Evolutionary conservation across 805 yeast species (phyloP).

Genomic region (Cyberlindnera sargentensis): DNA sequence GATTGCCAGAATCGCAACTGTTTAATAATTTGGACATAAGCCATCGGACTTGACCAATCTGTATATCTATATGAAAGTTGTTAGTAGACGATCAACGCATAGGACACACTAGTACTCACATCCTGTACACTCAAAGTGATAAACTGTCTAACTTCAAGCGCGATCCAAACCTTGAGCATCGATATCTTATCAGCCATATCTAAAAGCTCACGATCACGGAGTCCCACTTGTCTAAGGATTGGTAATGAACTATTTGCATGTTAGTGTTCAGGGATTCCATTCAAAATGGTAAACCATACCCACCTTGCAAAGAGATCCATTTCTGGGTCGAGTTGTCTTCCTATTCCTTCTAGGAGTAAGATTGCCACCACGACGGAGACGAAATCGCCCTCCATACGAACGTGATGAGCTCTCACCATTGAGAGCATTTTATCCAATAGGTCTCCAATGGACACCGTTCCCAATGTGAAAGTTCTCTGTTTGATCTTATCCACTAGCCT

Average conservation of each 20-base stretch:
- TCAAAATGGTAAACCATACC: slow-evolving; percentile 43
- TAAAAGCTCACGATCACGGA: slow-evolving; percentile 57
- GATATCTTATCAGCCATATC: slow-evolving; percentile 57
- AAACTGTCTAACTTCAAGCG: slow-evolving; percentile 81
- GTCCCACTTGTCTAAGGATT: slow-evolving; percentile 63
- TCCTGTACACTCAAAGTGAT: slow-evolving; percentile 79
- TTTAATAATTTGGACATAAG: slow-evolving; percentile 53
- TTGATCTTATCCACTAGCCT: slow-evolving; percentile 74
- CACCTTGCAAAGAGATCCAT: slow-evolving; percentile 94
- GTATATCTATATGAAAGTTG: slow-evolving; percentile 29
- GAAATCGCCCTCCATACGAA: slow-evolving; percentile 95
- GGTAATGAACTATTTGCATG: slow-evolving; percentile 21
- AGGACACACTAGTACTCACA: slow-evolving; percentile 33
- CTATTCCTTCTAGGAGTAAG: slow-evolving; percentile 86
- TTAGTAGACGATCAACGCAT: slow-evolving; percentile 3
- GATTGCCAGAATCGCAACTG: slow-evolving; percentile 45
- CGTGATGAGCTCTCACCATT: slow-evolving; percentile 93
- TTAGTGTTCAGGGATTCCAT: slow-evolving; percentile 28
- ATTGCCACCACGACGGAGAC: slow-evolving; percentile 94
- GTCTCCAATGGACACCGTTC: slow-evolving; percentile 89
- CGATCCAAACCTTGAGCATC: slow-evolving; percentile 88
- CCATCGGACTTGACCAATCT: slow-evolving; percentile 56
- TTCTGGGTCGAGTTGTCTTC: slow-evolving; percentile 88
- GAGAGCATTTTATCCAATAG: slow-evolving; percentile 76
- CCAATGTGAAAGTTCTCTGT: slow-evolving; percentile 84